phyloP scores from a whole-genome alignment of 176 grass and related monocot genomes.

The Cenchrus fungigraminus region DNA sequence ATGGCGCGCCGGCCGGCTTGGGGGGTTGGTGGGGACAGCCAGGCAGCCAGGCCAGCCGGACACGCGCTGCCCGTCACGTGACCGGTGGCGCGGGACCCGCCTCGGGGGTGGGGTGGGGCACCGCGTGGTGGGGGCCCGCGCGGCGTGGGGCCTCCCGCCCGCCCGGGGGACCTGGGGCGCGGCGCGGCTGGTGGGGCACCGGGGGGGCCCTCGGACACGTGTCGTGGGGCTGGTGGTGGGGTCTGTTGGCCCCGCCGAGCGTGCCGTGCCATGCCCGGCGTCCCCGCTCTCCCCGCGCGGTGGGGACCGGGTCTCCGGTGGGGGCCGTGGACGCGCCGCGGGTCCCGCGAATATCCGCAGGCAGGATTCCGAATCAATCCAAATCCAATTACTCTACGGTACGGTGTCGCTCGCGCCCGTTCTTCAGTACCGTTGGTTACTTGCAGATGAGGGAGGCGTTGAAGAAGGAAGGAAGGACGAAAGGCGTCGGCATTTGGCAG shows the following conservation, averaged over 20 bases:
- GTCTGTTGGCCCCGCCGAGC: too few species aligned
- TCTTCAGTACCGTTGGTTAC: too few species aligned
- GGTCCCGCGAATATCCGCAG: slow-evolving; percentile 18
- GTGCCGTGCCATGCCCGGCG: not conserved
- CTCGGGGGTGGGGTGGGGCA: not conserved
- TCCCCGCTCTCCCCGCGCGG: not conserved
- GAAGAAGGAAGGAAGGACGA: not conserved
- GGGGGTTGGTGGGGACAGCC: slow-evolving; percentile 2
- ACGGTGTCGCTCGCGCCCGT: not conserved
- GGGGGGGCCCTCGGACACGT: slow-evolving; percentile 9
- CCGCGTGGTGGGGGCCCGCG: slow-evolving; percentile 10
- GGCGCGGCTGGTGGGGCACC: slow-evolving; percentile 25
- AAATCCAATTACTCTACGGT: not conserved
- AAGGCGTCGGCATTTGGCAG: not conserved
- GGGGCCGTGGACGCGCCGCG: not conserved
- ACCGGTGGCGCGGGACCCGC: slow-evolving; percentile 1
- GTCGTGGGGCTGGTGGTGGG: slow-evolving; percentile 2
- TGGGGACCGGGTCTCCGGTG: slow-evolving; percentile 15
- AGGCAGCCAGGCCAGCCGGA: not conserved
- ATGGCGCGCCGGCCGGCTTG: not conserved
- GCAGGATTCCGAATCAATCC: slow-evolving; percentile 8
- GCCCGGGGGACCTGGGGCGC: not conserved
- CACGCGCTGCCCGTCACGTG: slow-evolving; percentile 36
- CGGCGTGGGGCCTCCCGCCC: not conserved
- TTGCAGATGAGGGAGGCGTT: too few species aligned